phyloP scores from a whole-genome alignment of 257 asterid species.

The Rauvolfia tetraphylla region DNA sequence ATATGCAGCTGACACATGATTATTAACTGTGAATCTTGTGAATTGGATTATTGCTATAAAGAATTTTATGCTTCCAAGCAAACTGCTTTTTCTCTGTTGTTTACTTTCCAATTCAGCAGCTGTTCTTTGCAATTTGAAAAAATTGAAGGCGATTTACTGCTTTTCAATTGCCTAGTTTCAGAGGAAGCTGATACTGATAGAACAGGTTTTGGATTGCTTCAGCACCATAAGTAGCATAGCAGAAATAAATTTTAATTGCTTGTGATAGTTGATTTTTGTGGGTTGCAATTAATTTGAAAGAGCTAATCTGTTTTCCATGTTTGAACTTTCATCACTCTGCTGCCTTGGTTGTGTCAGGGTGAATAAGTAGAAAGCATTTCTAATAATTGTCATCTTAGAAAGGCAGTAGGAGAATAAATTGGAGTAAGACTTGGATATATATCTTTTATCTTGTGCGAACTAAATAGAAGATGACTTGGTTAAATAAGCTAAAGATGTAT shows the following conservation, averaged over 20 bases:
- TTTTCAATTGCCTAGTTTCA: not conserved
- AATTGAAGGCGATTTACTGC: not conserved
- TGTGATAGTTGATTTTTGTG: not conserved
- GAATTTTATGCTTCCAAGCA: not conserved
- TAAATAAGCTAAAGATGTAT: not conserved
- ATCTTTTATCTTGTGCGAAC: not conserved
- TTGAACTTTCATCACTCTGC: not conserved
- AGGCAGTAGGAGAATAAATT: not conserved
- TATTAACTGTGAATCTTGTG: not conserved
- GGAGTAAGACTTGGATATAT: not conserved
- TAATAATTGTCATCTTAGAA: not conserved
- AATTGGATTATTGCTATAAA: not conserved
- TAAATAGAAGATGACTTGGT: not conserved
- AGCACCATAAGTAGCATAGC: not conserved
- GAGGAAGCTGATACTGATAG: not conserved
- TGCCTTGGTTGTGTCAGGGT: not conserved
- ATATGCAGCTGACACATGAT: not conserved
- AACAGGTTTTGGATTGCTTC: not conserved
- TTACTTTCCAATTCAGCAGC: not conserved
- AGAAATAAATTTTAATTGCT: not conserved
- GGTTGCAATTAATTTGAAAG: too few relatives aligned
- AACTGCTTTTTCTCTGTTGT: not conserved
- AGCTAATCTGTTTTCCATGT: not conserved
- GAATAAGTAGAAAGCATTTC: not conserved
- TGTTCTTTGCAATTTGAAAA: not conserved